Conservation (phyloP, 192 early-diverging fungal genomes). For the Funneliformis geosporum region DNA sequence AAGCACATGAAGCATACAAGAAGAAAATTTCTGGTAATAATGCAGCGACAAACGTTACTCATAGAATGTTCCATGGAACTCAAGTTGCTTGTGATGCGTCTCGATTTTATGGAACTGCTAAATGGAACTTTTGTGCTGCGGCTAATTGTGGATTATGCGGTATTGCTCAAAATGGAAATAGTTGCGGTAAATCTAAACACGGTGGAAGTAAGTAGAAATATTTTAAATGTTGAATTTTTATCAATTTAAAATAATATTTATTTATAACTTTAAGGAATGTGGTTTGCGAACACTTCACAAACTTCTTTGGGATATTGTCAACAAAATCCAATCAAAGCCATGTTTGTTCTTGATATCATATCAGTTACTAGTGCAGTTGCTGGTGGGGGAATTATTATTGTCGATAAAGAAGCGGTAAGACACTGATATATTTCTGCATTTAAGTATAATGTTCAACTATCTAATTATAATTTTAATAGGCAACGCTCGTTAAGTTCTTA, state of each 20-base stretch:
- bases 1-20: conserved; percentile 16
- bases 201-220: not conserved
- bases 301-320: not conserved
- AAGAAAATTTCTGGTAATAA: not conserved
- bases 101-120: not conserved
- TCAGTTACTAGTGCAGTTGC: no score
- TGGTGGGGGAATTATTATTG: not conserved
- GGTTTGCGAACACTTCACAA: not conserved
- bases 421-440: not conserved
- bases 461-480: not conserved
- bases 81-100: not conserved
- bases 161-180: conserved; percentile 7
- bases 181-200: not conserved
- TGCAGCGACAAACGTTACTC: not conserved
- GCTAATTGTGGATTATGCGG: conserved; percentile 5
- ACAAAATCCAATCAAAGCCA: not conserved
- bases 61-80: conserved; percentile 14
- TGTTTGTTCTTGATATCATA: not conserved
- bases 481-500: conserved; percentile 3
- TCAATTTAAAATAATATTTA: not conserved
- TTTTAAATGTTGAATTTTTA: not conserved
- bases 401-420: conserved; percentile 17
- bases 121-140: not conserved
- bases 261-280: not conserved
- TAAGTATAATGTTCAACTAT: no score